A percentile compares a stretch with the other conserved stretches of the same genome.
Conservation (phyloP, 306 rosid species). For the Cercis canadensis region DNA sequence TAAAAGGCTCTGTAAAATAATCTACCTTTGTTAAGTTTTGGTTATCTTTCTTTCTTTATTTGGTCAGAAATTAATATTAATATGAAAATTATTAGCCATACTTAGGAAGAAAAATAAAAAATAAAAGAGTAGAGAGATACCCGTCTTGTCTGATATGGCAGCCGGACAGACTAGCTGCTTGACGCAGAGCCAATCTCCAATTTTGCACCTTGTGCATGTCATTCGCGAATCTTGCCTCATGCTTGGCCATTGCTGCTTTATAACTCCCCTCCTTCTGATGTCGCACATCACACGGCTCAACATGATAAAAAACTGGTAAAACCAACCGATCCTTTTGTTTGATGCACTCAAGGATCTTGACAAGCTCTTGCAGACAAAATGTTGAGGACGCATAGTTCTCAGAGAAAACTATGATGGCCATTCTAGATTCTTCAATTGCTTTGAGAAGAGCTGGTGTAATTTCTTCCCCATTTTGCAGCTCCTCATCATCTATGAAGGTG, state of each 20-base stretch:
- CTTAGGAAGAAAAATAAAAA: no score
- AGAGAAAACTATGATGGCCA: neutral
- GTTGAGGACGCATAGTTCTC: neutral
- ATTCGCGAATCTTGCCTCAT: neutral
- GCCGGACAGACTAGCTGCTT: constrained; percentile 1
- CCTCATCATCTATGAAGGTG: neutral
- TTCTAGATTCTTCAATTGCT: neutral
- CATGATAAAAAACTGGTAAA: neutral
- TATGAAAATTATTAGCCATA: no score
- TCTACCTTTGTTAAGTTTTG: no score
- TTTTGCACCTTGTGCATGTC: neutral
- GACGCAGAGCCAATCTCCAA: neutral
- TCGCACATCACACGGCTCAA: neutral
- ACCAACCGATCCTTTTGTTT: neutral
- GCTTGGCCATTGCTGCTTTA: neutral
- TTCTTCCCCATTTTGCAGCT: neutral
- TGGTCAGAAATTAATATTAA: no score
- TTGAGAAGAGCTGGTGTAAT: neutral
- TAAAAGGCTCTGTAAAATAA: no score
- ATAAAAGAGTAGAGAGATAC: neutral
- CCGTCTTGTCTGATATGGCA: neutral
- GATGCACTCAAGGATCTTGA: neutral
- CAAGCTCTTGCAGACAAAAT: neutral
- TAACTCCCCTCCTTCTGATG: neutral
- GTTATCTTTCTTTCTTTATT: no score